phyloP scores from a whole-genome alignment of 148 eudicot genomes.

The Amaranthus hypochondriacus region DNA sequence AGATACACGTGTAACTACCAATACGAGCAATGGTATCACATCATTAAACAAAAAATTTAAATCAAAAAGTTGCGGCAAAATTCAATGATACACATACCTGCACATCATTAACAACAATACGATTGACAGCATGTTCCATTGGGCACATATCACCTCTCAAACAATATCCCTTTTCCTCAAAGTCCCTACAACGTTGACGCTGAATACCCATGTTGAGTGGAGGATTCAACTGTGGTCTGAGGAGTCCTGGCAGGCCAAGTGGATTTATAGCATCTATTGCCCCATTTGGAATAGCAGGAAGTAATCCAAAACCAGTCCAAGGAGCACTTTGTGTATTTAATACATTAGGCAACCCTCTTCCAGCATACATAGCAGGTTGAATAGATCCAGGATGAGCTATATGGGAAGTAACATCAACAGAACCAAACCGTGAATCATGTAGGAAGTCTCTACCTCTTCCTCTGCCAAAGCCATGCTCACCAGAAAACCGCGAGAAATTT shows the following conservation, averaged over 20 bases:
- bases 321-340: constrained; percentile 54
- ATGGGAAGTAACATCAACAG: constrained; percentile 57
- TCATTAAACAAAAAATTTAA: not conserved
- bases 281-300: constrained; percentile 72
- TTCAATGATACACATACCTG: constrained; percentile 48
- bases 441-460: constrained; percentile 70
- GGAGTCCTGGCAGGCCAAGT: constrained; percentile 61
- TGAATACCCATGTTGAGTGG: constrained; percentile 59
- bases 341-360: constrained; percentile 63
- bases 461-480: constrained; percentile 59
- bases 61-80: not conserved
- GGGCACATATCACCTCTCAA: constrained; percentile 98
- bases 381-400: constrained; percentile 48
- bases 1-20: not conserved
- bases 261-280: constrained; percentile 70
- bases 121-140: constrained; percentile 96
- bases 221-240: constrained; percentile 61
- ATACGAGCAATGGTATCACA: not conserved
- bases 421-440: constrained; percentile 56
- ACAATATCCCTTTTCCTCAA: constrained; percentile 97
- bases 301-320: constrained; percentile 75
- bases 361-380: constrained; percentile 50
- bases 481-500: constrained; percentile 39
- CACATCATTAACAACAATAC: constrained; percentile 93
- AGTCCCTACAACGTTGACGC: constrained; percentile 89